Base-by-base conservation (phyloP, 2,329 filamentous ascomycete genomes). In the Claviceps spartinae region DNA sequence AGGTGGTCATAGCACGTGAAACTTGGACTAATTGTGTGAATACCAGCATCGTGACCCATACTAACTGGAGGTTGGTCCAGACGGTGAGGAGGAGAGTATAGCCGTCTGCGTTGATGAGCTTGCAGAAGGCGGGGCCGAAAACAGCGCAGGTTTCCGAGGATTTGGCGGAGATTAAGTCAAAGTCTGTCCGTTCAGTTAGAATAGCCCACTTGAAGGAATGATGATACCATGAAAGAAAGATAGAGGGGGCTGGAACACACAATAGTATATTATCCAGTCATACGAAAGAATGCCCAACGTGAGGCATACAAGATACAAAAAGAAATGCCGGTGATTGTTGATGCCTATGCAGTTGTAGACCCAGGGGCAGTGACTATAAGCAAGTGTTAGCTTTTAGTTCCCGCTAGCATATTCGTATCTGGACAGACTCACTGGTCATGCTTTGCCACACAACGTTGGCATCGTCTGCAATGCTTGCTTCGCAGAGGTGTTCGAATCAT, bases 21-120 rank as follows among this genome's bases (percentile, higher is more conserved):
- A 98, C 84, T 65, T 98, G 93, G 49, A 96, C 77, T 49, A 96
- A 82, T 65, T 98, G 94, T 5, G 97, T 94, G 57, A 89, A 85
- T 54, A 96, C 77, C 37, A 98, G 82, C 90, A 98, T 97, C n/a
- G 85, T 83, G 2, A 97, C 88, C 93, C 93, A 98, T 20, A 88
- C 85, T 36, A 96, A 77, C 67, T 98, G 94, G 44, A 96, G 72
- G 2, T 79, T 77, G 6, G 79, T 78, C 93, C 93, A 98, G 30
- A 87, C 70, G 13, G 79, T 79, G 20, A 95, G 74, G 11, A 95
- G 73, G 26, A 95, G 77, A 1, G 87, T 91, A 65, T 91, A 95
- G 0, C 88, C 76, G 63, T 97, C 91, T 49, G 84, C 81, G 61
- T 87, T 86, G 58, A 94, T 72, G 41, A 88, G 72, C 47, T 78